A percentile compares a stretch with the other conserved stretches of the same genome.
phyloP scores from a whole-genome alignment of 139 green algal genomes.

The Nannochloris sp. region DNA sequence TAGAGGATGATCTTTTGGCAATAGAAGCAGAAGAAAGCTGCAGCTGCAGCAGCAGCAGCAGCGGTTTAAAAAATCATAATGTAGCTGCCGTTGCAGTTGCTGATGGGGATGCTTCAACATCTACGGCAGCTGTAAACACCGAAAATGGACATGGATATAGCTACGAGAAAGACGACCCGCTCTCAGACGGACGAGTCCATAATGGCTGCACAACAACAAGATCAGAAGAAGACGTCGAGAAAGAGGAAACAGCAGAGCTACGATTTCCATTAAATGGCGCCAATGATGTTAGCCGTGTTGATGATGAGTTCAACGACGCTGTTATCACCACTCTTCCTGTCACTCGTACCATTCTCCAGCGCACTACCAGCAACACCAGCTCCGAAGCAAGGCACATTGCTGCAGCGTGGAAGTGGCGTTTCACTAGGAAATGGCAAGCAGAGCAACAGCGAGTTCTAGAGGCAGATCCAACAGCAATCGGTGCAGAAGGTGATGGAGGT shows the following conservation, averaged over 20 bases:
- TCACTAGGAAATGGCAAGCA: conserved; percentile 11
- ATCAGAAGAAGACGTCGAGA: neutral
- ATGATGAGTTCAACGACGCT: conserved; percentile 8
- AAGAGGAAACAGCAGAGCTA: neutral
- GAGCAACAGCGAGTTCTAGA: conserved; percentile 15
- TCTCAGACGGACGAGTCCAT: neutral
- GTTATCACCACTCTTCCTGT: neutral
- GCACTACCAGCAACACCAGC: neutral
- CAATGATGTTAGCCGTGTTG: neutral
- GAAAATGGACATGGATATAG: too few relatives aligned
- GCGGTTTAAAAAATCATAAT: neutral
- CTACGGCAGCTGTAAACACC: neutral
- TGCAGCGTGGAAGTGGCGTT: neutral
- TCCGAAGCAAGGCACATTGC: neutral
- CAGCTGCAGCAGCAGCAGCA: neutral
- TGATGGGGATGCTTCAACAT: too few relatives aligned
- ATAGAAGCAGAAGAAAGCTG: too few relatives aligned
- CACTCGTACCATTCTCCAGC: neutral
- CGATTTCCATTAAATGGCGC: neutral
- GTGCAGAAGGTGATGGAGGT: neutral
- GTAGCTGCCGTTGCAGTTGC: too few relatives aligned
- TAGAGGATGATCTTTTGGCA: too few relatives aligned
- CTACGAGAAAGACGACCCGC: neutral
- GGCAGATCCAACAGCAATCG: too few relatives aligned
- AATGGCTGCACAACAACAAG: too few relatives aligned